phyloP scores from a whole-genome alignment of 805 yeast genomes.

The Candida nemodendra region DNA sequence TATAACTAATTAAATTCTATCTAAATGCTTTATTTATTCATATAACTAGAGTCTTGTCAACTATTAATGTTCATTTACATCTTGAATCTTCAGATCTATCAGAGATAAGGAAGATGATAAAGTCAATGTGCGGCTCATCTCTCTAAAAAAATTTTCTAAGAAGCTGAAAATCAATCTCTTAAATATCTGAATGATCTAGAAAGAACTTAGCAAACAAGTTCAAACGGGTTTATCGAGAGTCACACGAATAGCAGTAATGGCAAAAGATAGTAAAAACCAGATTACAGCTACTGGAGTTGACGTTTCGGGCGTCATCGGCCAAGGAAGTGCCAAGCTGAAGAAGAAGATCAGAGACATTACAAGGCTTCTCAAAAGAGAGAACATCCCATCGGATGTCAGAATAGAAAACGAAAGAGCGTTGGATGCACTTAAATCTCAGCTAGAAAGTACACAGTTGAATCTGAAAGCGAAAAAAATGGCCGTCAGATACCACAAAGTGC shows the following conservation, averaged over 20 bases:
- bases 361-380: constrained; percentile 58
- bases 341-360: constrained; percentile 86
- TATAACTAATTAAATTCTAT: too few species aligned
- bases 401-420: constrained; percentile 47
- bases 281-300: constrained; percentile 20
- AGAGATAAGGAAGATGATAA: too few species aligned
- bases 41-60: too few species aligned
- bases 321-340: constrained; percentile 55
- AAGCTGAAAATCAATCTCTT: too few species aligned
- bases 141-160: background rate
- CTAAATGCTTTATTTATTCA: too few species aligned
- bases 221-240: too few species aligned
- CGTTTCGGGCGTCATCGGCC: constrained; percentile 28
- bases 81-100: too few species aligned
- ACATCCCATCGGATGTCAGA: constrained; percentile 54
- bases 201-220: too few species aligned
- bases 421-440: constrained; percentile 46
- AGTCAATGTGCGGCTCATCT: background rate
- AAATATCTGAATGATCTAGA: too few species aligned
- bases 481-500: constrained; percentile 85
- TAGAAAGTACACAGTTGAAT: constrained; percentile 39
- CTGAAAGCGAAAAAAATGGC: constrained; percentile 45
- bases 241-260: too few species aligned
- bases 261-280: background rate
- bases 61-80: too few species aligned